Percentiles rank a stretch among this genome's conserved stretches.
Evolutionary conservation across 331 rosid genomes (phyloP).

Genomic region (Quercus lobata): DNA sequence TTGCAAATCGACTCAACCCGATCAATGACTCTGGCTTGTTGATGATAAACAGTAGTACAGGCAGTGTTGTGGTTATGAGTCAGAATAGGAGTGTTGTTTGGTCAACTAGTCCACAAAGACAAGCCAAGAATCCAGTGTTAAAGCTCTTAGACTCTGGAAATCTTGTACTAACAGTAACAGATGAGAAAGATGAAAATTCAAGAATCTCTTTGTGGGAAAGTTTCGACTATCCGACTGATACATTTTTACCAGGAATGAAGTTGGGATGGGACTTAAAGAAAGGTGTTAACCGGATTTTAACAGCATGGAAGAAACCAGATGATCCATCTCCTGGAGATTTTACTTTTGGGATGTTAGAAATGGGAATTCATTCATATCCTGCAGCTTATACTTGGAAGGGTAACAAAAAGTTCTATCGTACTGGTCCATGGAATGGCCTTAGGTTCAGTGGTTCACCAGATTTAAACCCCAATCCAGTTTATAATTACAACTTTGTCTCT

Average conservation of each 20-base stretch:
- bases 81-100: slow-evolving; percentile 7
- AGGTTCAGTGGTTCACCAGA: slow-evolving; percentile 35
- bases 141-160: slow-evolving; percentile 55
- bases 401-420: slow-evolving; percentile 4
- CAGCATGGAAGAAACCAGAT: slow-evolving; percentile 43
- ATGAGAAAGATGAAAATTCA: slow-evolving; percentile 11
- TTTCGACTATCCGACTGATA: slow-evolving; percentile 52
- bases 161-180: slow-evolving; percentile 38
- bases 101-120: neutral
- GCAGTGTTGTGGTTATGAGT: slow-evolving; percentile 15
- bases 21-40: slow-evolving; percentile 8
- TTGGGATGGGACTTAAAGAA: slow-evolving; percentile 44
- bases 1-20: slow-evolving; percentile 12
- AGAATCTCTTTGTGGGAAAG: slow-evolving; percentile 46
- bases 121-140: slow-evolving; percentile 16
- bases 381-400: slow-evolving; percentile 32
- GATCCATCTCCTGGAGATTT: slow-evolving; percentile 52
- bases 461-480: slow-evolving; percentile 21
- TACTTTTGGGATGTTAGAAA: slow-evolving; percentile 11
- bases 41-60: neutral
- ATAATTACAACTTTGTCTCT: slow-evolving; percentile 13
- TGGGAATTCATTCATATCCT: slow-evolving; percentile 16
- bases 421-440: slow-evolving; percentile 70
- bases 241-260: slow-evolving; percentile 54
- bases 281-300: neutral